A percentile compares a stretch with the other conserved stretches of the same genome.
phyloP scores from a whole-genome alignment of 331 rosid genomes.

The Acacia pycnantha region DNA sequence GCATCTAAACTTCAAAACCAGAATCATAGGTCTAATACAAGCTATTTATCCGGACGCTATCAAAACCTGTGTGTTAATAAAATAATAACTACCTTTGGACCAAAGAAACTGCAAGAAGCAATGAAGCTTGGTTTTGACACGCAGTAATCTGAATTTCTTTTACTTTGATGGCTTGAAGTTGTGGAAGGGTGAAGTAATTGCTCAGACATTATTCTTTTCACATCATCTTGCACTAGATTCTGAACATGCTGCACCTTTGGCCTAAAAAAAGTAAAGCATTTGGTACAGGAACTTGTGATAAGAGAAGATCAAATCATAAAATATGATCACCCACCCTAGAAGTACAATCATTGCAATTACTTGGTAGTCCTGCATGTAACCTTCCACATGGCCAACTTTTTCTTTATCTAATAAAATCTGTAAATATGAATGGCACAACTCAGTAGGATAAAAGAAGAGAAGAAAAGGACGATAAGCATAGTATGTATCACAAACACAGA shows the following conservation, averaged over 20 bases:
- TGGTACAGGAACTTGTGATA: not conserved
- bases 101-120: conserved; percentile 85
- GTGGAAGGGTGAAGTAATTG: conserved; percentile 54
- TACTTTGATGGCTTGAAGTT: conserved; percentile 39
- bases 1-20: not conserved
- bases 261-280: conserved; percentile 36
- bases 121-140: conserved; percentile 62
- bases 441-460: conserved; percentile 1
- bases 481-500: not conserved
- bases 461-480: not conserved
- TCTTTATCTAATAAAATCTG: conserved; percentile 75
- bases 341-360: conserved; percentile 85
- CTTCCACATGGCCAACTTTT: conserved; percentile 42
- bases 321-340: conserved; percentile 57
- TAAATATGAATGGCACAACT: conserved; percentile 20
- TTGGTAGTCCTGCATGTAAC: conserved; percentile 80
- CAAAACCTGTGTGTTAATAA: not conserved
- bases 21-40: not conserved
- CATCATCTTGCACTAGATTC: conserved; percentile 56
- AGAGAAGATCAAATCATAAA: conserved; percentile 1
- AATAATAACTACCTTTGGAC: conserved; percentile 56
- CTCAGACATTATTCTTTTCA: conserved; percentile 67
- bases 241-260: conserved; percentile 77
- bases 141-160: conserved; percentile 35
- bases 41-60: not conserved